Percentiles rank a stretch among this genome's conserved stretches.
These are phyloP conservation scores for Vigna radiata DNA, from an alignment of 306 rosid genomes.

Conservation along the genomic window DNA sequence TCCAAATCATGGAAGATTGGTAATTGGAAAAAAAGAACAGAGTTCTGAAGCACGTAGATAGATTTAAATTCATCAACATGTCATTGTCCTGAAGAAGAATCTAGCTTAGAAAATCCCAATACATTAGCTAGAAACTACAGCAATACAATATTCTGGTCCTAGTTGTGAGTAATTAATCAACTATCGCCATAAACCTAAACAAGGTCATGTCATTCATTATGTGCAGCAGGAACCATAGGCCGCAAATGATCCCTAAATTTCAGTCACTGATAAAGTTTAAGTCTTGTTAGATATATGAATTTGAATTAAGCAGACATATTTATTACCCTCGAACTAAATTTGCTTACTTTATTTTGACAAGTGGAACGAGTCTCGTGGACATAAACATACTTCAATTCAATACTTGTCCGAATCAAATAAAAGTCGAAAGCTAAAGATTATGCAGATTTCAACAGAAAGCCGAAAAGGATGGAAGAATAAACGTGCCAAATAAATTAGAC, in stretches of 20 bases:
- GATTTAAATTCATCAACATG: background rate
- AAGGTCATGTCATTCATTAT: background rate
- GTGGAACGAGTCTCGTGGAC: background rate
- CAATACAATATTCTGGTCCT: background rate
- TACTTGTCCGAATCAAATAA: constrained; percentile 13
- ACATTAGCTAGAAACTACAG: background rate
- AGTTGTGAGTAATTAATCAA: background rate
- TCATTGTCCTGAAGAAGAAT: constrained; percentile 8
- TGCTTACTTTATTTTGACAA: background rate
- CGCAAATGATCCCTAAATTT: constrained; percentile 1
- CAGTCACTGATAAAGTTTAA: background rate
- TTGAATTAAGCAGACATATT: background rate
- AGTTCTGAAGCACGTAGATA: constrained; percentile 3
- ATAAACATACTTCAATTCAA: background rate
- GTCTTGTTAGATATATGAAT: background rate
- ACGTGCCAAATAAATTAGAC: background rate
- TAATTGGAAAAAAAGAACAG: background rate
- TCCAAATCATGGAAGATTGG: constrained; percentile 15
- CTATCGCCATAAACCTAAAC: background rate
- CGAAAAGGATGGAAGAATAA: background rate
- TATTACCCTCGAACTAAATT: background rate
- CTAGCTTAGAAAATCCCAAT: background rate
- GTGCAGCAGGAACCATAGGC: background rate
- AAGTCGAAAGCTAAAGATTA: background rate
- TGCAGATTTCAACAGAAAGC: background rate